A percentile compares a stretch with the other conserved stretches of the same genome.
Evolutionary conservation across 257 asterid genomes (phyloP).

Genomic region (Scutellaria galericulata): DNA sequence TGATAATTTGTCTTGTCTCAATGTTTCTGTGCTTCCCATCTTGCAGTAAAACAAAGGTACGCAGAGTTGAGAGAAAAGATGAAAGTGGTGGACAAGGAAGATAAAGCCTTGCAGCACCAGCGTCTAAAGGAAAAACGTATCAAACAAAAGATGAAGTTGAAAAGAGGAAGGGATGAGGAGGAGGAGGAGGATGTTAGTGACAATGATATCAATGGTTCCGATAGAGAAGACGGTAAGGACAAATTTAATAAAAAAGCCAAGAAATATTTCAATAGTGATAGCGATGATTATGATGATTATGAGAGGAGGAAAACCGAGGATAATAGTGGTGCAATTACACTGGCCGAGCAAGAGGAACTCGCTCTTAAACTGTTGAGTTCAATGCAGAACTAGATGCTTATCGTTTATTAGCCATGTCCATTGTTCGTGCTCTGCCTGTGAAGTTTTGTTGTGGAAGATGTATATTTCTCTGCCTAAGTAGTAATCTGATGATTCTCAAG

Average conservation of each 20-base stretch:
- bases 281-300: slow-evolving; percentile 54
- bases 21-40: background rate
- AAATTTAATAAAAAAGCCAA: slow-evolving; percentile 54
- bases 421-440: no score
- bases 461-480: slow-evolving; percentile 17
- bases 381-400: slow-evolving; percentile 57
- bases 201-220: slow-evolving; percentile 51
- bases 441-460: background rate
- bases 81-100: slow-evolving; percentile 77
- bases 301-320: slow-evolving; percentile 30
- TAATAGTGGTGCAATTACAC: slow-evolving; percentile 42
- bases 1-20: slow-evolving; percentile 1
- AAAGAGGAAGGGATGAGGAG: slow-evolving; percentile 60
- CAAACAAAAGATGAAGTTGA: slow-evolving; percentile 73
- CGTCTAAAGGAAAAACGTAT: slow-evolving; percentile 76
- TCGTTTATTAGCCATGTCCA: background rate
- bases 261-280: slow-evolving; percentile 59
- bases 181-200: slow-evolving; percentile 41
- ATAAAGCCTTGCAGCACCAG: slow-evolving; percentile 68
- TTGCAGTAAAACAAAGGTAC: slow-evolving; percentile 70
- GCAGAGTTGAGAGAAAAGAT: slow-evolving; percentile 63
- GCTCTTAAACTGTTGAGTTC: slow-evolving; percentile 84
- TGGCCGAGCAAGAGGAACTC: slow-evolving; percentile 87
- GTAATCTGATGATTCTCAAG: background rate
- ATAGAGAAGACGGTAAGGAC: slow-evolving; percentile 35